Conservation (phyloP, 1,139 yeast genomes). For the Scheffersomyces cryptocercus region DNA sequence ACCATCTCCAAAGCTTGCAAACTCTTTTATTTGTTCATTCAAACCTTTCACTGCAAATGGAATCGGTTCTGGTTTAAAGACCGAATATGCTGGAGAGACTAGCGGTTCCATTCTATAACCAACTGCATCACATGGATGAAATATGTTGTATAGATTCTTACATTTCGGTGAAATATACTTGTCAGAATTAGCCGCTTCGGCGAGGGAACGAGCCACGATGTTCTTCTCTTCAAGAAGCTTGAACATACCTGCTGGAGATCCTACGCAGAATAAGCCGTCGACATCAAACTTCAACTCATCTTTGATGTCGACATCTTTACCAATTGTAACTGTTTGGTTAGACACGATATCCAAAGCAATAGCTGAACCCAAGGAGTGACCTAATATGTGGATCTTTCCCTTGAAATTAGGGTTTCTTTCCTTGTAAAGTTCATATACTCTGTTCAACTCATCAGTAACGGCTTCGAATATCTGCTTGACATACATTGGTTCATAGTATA, state of each 20-base stretch:
- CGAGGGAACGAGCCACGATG: conserved; percentile 42
- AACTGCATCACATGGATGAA: conserved; percentile 88
- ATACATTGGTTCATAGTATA: conserved; percentile 80
- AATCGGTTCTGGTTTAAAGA: conserved; percentile 59
- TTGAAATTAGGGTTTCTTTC: conserved; percentile 71
- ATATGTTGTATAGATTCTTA: conserved; percentile 67
- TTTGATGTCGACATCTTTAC: conserved; percentile 19
- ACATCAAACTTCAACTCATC: conserved; percentile 61
- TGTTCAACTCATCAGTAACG: conserved; percentile 71
- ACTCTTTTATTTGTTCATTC: conserved; percentile 42
- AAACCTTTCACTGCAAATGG: conserved; percentile 56
- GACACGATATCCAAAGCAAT: conserved; percentile 78
- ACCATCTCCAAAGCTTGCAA: conserved; percentile 44
- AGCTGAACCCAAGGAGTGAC: conserved; percentile 90
- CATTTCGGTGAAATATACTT: conserved; percentile 48
- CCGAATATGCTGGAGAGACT: conserved; percentile 54
- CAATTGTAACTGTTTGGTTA: conserved; percentile 46
- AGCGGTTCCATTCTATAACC: conserved; percentile 87
- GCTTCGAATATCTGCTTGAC: conserved; percentile 61
- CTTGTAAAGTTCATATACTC: conserved; percentile 59
- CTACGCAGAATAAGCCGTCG: conserved; percentile 74
- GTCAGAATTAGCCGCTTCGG: conserved; percentile 14
- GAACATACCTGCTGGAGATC: conserved; percentile 90
- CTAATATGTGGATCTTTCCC: conserved; percentile 80
- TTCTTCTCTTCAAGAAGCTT: conserved; percentile 64